Percentiles rank a stretch among this genome's conserved stretches.
These are phyloP conservation scores for Talaromyces sp. DNA, from an alignment of 2,329 filamentous ascomycete genomes.

Conservation along the genomic window DNA sequence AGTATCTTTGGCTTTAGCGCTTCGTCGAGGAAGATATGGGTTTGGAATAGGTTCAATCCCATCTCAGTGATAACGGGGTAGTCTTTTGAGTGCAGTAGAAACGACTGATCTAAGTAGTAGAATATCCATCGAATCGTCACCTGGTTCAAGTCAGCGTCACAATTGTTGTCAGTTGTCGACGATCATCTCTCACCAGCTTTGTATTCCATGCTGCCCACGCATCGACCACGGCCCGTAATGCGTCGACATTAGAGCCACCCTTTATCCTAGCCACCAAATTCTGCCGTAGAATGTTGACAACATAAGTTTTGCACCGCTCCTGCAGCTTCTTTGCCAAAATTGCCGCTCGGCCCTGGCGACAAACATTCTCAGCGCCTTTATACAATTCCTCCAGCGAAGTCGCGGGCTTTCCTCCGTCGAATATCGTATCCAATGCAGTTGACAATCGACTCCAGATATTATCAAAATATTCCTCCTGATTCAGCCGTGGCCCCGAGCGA, in stretches of 20 bases:
- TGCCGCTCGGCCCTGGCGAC: slow-evolving; percentile 69
- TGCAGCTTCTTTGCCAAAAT: slow-evolving; percentile 66
- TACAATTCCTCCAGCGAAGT: slow-evolving; percentile 86
- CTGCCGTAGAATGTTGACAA: slow-evolving; percentile 54
- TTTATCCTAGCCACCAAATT: slow-evolving; percentile 55
- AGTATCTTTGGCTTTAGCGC: slow-evolving; percentile 54
- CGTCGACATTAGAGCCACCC: slow-evolving; percentile 58
- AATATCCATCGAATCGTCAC: slow-evolving; percentile 81
- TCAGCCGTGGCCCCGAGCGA: slow-evolving; percentile 59
- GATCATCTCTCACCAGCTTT: slow-evolving; percentile 60
- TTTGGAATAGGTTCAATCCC: slow-evolving; percentile 71
- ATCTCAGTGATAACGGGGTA: slow-evolving; percentile 74
- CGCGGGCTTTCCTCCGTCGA: slow-evolving; percentile 60
- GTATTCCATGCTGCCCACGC: slow-evolving; percentile 76
- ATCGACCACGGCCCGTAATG: slow-evolving; percentile 58
- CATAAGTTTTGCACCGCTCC: slow-evolving; percentile 63
- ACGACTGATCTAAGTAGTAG: slow-evolving; percentile 89
- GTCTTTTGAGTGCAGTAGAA: slow-evolving; percentile 70
- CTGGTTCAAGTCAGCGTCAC: slow-evolving; percentile 37
- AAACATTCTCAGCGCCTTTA: slow-evolving; percentile 85
- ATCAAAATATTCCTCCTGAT: slow-evolving; percentile 73
- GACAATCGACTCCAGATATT: slow-evolving; percentile 72
- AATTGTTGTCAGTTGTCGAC: not conserved
- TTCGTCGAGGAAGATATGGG: slow-evolving; percentile 53
- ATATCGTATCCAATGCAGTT: slow-evolving; percentile 68